Percentiles rank a stretch among this genome's conserved stretches.
phyloP scores from a whole-genome alignment of 805 yeast genomes.

The Saccharomycopsis sp. region DNA sequence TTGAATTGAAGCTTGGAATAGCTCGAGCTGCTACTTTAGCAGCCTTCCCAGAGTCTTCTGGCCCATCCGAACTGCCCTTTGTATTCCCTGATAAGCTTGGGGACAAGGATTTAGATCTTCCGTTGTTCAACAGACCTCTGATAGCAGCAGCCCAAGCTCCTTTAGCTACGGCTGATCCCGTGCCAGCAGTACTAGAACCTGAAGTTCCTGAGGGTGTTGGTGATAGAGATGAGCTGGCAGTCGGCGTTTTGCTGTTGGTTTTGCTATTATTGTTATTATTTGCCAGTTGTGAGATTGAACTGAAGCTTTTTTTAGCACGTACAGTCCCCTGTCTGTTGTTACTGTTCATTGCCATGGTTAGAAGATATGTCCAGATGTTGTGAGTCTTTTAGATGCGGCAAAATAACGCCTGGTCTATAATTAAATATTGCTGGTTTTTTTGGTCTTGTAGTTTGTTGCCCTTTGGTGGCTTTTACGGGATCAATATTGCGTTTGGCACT shows the following conservation, averaged over 20 bases:
- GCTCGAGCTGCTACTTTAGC: not conserved
- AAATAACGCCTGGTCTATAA: too few species aligned
- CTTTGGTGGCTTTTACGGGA: too few species aligned
- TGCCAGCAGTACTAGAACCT: not conserved
- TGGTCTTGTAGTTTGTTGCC: too few species aligned
- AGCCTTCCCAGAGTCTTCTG: not conserved
- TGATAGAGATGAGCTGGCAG: not conserved
- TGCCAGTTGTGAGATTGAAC: not conserved
- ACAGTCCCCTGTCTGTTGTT: not conserved
- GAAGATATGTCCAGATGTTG: too few species aligned
- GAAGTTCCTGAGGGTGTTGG: not conserved
- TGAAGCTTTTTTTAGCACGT: not conserved
- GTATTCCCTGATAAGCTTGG: not conserved
- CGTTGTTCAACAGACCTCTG: not conserved
- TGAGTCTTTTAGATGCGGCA: too few species aligned
- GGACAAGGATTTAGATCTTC: not conserved
- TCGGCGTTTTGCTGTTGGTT: not conserved
- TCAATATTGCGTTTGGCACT: too few species aligned
- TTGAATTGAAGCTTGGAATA: constrained; percentile 9
- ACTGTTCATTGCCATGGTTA: not conserved
- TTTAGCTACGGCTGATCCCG: not conserved
- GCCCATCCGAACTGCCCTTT: not conserved
- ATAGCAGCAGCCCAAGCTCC: not conserved
- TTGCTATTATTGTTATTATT: not conserved
- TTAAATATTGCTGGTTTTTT: too few species aligned